A percentile compares a stretch with the other conserved stretches of the same genome.
These are phyloP conservation scores for Aspergillus sp. DNA, from an alignment of 2,329 filamentous ascomycete species.

Conservation along the genomic window DNA sequence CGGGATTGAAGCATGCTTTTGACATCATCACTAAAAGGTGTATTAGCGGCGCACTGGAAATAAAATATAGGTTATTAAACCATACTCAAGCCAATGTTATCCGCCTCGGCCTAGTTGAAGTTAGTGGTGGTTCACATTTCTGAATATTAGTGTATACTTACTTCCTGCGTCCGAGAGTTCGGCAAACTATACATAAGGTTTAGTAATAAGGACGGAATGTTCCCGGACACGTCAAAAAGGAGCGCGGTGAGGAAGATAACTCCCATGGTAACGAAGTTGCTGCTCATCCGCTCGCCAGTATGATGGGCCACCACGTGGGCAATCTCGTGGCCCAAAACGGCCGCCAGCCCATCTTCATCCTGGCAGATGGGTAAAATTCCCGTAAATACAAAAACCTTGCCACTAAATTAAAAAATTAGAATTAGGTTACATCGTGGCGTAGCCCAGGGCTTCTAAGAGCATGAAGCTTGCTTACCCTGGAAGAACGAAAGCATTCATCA, in stretches of 20 bases:
- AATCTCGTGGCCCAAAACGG: constrained; percentile 64
- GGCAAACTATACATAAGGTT: constrained; percentile 55
- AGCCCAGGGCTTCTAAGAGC: no score
- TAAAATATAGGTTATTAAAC: background rate
- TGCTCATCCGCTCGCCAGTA: constrained; percentile 55
- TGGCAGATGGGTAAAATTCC: constrained; percentile 59
- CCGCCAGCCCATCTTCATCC: constrained; percentile 59
- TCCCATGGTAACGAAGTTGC: constrained; percentile 34
- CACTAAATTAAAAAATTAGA: constrained; percentile 32
- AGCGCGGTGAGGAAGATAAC: constrained; percentile 27
- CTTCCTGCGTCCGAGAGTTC: constrained; percentile 58
- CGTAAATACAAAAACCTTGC: constrained; percentile 65
- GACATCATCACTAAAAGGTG: constrained; percentile 58
- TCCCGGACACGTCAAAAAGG: constrained; percentile 43
- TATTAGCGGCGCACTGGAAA: constrained; percentile 14
- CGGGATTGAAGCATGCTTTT: constrained; percentile 59
- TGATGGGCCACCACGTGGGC: constrained; percentile 63
- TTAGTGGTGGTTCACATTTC: constrained; percentile 7
- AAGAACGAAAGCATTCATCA: constrained; percentile 62
- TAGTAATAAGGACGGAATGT: constrained; percentile 42
- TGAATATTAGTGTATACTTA: constrained; percentile 18
- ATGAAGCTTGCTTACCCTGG: constrained; percentile 48
- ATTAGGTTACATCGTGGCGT: constrained; percentile 1
- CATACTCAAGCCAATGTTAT: constrained; percentile 59
- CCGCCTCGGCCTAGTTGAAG: constrained; percentile 53